phyloP scores from a whole-genome alignment of 495 filamentous ascomycete genomes.

The Xylaria flabelliformis region DNA sequence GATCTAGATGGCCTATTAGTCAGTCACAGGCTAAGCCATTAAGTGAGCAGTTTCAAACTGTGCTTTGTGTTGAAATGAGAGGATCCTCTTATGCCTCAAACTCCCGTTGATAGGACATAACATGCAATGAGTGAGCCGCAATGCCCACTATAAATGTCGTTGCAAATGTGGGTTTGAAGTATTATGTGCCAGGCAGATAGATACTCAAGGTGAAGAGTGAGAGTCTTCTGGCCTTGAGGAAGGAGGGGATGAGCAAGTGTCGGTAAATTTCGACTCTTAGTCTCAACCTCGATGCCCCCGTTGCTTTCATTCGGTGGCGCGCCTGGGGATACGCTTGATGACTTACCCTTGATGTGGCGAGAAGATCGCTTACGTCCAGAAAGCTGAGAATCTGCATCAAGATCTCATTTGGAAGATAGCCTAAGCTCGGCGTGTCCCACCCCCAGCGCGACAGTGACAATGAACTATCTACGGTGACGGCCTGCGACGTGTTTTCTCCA shows the following conservation, averaged over 20 bases:
- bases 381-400: slow-evolving; percentile 60
- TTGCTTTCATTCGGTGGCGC: slow-evolving; percentile 19
- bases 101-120: background rate
- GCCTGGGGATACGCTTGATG: slow-evolving; percentile 22
- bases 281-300: slow-evolving; percentile 20
- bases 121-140: background rate
- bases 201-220: background rate
- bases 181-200: background rate
- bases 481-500: slow-evolving; percentile 13
- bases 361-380: slow-evolving; percentile 64
- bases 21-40: slow-evolving; percentile 6
- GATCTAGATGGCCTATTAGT: slow-evolving; percentile 47
- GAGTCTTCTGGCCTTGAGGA: background rate
- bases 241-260: slow-evolving; percentile 17
- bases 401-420: slow-evolving; percentile 61
- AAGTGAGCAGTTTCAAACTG: background rate
- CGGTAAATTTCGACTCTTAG: background rate
- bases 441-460: slow-evolving; percentile 33
- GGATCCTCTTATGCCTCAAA: background rate
- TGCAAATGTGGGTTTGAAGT: background rate
- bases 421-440: slow-evolving; percentile 39
- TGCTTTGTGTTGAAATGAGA: background rate
- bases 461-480: slow-evolving; percentile 16
- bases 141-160: background rate
- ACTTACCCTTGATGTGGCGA: slow-evolving; percentile 61